Evolutionary conservation across 768 basidiomycete genomes (phyloP).

Genomic region (Calocybe indica): DNA sequence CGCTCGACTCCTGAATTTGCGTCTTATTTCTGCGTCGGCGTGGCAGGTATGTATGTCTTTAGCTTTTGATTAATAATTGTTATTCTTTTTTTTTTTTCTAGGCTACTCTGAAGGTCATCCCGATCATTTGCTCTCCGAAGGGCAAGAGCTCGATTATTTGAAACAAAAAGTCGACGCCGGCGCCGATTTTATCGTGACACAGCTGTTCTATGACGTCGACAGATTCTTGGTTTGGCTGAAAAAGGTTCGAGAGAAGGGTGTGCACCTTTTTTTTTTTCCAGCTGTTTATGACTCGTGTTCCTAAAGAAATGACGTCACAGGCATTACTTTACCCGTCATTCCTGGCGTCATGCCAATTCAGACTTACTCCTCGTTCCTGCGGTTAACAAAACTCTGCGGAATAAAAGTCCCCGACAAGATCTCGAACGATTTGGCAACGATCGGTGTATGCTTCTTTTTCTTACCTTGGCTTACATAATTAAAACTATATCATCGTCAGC

Average conservation of each 20-base stretch:
- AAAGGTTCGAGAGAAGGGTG: constrained; percentile 69
- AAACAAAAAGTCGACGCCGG: constrained; percentile 91
- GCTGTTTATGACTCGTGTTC: neutral
- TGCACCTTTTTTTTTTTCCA: constrained; percentile 11
- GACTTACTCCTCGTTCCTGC: constrained; percentile 88
- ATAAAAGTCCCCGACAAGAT: constrained; percentile 66
- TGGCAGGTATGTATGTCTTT: constrained; percentile 58
- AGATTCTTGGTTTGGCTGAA: constrained; percentile 76
- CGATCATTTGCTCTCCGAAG: constrained; percentile 52
- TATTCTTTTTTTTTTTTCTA: constrained; percentile 19
- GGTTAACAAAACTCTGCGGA: constrained; percentile 86
- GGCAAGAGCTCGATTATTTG: constrained; percentile 60
- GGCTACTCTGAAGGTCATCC: constrained; percentile 91
- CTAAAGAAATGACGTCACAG: constrained; percentile 31
- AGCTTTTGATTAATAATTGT: neutral
- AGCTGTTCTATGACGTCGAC: constrained; percentile 95
- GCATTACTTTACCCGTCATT: constrained; percentile 85
- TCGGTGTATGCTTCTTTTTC: constrained; percentile 51
- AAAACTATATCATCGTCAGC: constrained; percentile 36
- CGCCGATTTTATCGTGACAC: constrained; percentile 93
- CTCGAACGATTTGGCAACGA: constrained; percentile 60
- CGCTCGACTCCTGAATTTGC: constrained; percentile 70
- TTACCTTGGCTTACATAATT: neutral
- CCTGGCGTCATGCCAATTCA: constrained; percentile 99
- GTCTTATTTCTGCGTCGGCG: constrained; percentile 87